These are phyloP conservation scores for Diaporthe amygdali DNA, from an alignment of 2,329 filamentous ascomycete genomes.

Conservation along the genomic window DNA sequence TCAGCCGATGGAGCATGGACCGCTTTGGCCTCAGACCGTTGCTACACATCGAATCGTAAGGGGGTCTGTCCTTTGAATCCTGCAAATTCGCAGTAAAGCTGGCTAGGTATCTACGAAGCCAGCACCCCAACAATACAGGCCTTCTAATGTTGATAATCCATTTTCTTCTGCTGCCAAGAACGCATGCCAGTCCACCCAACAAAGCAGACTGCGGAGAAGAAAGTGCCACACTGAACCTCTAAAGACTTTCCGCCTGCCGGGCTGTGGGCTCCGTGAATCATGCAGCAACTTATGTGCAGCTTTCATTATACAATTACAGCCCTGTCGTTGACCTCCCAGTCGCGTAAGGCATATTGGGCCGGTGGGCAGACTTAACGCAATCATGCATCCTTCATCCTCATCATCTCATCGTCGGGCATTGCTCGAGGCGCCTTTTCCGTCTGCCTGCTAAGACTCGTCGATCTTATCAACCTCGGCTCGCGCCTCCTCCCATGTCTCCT, in stretches of 20 bases:
- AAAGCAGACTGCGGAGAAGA: not conserved
- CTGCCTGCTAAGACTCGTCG: constrained; percentile 56
- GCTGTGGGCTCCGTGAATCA: not conserved
- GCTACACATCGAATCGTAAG: not conserved
- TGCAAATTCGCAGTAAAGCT: not conserved
- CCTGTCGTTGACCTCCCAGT: not conserved
- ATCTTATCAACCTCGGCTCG: constrained; percentile 89
- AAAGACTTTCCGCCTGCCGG: not conserved
- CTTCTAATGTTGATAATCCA: not conserved
- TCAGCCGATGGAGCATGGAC: not conserved
- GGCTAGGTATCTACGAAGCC: not conserved
- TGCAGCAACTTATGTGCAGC: not conserved
- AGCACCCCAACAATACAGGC: not conserved
- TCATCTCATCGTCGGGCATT: constrained; percentile 1
- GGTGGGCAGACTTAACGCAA: not conserved
- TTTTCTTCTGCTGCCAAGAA: constrained; percentile 9
- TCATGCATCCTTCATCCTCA: constrained; percentile 15
- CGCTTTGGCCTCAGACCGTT: not conserved
- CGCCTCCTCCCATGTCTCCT: constrained; percentile 92
- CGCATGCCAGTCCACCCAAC: not conserved
- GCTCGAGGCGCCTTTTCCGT: not conserved
- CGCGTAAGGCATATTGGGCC: not conserved
- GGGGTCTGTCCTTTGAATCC: no score
- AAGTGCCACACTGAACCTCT: not conserved
- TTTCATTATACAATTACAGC: constrained; percentile 26